These are phyloP conservation scores for Cardamine chenopodiifolia DNA, from an alignment of 345 rosid species.

Conservation along the genomic window DNA sequence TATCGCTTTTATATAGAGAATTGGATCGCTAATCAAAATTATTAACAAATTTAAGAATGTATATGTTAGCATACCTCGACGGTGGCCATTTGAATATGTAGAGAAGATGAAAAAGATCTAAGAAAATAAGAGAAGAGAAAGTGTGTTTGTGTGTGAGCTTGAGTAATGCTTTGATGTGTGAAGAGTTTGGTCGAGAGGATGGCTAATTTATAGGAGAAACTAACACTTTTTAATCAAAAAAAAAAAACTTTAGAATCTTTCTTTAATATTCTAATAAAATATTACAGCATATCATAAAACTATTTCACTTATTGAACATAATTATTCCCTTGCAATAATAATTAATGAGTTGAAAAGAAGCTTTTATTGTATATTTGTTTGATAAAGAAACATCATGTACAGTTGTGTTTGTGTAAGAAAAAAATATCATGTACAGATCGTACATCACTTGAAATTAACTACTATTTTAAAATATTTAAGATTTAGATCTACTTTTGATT, in stretches of 20 bases:
- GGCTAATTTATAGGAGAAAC: conserved; percentile 42
- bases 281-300: neutral
- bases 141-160: neutral
- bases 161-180: conserved; percentile 39
- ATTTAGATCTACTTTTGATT: neutral
- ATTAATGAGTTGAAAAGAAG: conserved; percentile 27
- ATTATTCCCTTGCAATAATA: conserved; percentile 29
- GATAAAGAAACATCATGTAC: conserved; percentile 26
- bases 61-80: conserved; percentile 28
- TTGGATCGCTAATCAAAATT: neutral
- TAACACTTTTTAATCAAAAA: neutral
- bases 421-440: neutral
- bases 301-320: conserved; percentile 9
- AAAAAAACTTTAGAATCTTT: neutral
- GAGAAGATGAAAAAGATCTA: conserved; percentile 7
- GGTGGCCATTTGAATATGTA: conserved; percentile 42
- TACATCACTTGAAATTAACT: neutral
- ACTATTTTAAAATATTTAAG: neutral
- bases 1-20: neutral
- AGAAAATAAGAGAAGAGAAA: conserved; percentile 18
- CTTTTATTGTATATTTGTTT: conserved; percentile 33
- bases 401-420: neutral
- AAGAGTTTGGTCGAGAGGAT: conserved; percentile 33
- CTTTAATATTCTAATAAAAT: neutral
- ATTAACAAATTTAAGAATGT: neutral